phyloP scores from a whole-genome alignment of 2,329 filamentous ascomycete species.

The Plenodomus tracheiphilus region DNA sequence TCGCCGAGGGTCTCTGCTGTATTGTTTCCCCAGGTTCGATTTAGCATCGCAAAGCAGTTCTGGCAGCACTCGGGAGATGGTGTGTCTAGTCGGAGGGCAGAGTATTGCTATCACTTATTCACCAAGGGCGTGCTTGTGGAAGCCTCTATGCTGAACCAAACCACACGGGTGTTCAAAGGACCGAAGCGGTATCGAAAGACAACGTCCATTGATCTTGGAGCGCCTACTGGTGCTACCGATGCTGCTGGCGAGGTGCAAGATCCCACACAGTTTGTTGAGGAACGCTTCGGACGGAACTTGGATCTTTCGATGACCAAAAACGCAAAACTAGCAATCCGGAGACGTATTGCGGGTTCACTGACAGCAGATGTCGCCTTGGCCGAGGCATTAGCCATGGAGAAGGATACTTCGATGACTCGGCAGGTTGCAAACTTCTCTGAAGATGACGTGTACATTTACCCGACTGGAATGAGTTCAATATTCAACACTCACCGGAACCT shows the following conservation, averaged over 20 bases:
- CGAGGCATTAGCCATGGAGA: conserved; percentile 59
- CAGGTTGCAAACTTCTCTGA: conserved; percentile 69
- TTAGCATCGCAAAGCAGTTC: conserved; percentile 81
- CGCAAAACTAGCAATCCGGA: conserved; percentile 82
- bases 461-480: conserved; percentile 93
- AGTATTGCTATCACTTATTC: conserved; percentile 81
- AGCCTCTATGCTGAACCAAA: conserved; percentile 41
- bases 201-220: conserved; percentile 54
- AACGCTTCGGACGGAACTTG: conserved; percentile 90
- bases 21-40: conserved; percentile 69
- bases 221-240: conserved; percentile 15
- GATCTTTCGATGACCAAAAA: conserved; percentile 76
- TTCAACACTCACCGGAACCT: conserved; percentile 83
- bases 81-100: conserved; percentile 84
- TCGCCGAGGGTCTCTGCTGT: conserved; percentile 58
- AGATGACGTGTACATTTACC: conserved; percentile 86
- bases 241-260: conserved; percentile 60
- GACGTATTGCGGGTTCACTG: conserved; percentile 85
- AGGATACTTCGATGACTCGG: conserved; percentile 43
- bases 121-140: conserved; percentile 68
- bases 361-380: conserved; percentile 70
- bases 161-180: conserved; percentile 62
- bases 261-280: conserved; percentile 81
- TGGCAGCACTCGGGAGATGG: conserved; percentile 98
- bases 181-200: conserved; percentile 78